Evolutionary conservation across 1,284 basidiomycete species (phyloP), one percentile per base, ranked within the genome.

Genomic region (Pseudozyma hubeiensis): DNA sequence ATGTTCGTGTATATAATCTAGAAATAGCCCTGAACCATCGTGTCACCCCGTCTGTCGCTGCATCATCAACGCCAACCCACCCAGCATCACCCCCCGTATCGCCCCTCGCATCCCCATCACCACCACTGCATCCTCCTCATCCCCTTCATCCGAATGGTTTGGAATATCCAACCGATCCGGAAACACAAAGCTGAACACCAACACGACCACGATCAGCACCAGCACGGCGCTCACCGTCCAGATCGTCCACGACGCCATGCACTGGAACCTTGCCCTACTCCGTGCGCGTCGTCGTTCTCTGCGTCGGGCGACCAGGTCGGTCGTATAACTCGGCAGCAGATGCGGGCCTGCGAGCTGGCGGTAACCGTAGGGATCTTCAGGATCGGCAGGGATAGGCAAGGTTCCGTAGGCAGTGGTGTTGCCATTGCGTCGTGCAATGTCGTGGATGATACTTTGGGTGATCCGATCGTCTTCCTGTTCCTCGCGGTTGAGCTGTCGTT

Each of bases 241-340:
- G 34, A 75, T 71, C 5, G 72, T 75, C 72, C 72, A 75, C 9
- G 51, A n/a, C 6, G 72, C 72, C 72, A 75, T 75, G 51, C 67
- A 75, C 48, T 75, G 64, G 40, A 75, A 75, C 5, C 72, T 17
- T 0, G 72, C 72, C 5, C 67, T 41, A 7, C 60, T 61, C 7
- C 72, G 40, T 1, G 67, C 67, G 16, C 72, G 37, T 3, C 72
- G 29, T 2, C 72, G 58, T 33, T 75, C 72, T 17, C 72, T 39
- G 0, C 72, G 40, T 8, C 72, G 34, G 2, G 72, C 57, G 5
- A 62, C 64, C 11, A 75, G 50, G 29, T 75, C 60, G 5, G 72
- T 56, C 2, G 61, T 61, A 48, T 75, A 75, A 3, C 33, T 34
- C 1, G 76, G 76, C 11, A 78, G 48, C 6, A 78, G 40, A 10